Conservation (phyloP, 257 asterid genomes). For the Solanum rostratum region DNA sequence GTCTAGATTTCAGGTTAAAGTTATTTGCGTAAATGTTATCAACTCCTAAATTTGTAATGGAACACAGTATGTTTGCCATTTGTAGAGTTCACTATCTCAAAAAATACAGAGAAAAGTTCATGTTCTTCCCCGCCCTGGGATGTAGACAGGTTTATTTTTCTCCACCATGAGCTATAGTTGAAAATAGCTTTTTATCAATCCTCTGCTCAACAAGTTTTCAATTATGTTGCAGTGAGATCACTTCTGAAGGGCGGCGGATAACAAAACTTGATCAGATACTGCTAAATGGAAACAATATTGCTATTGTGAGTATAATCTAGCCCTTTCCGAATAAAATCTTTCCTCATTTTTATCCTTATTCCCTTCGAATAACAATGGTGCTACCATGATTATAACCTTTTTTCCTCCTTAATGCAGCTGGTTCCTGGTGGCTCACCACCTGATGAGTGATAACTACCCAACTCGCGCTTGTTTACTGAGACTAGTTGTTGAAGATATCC, state of each 20-base stretch:
- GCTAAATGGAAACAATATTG: constrained; percentile 92
- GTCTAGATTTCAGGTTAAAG: neutral
- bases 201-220: neutral
- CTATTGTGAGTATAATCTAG: constrained; percentile 51
- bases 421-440: constrained; percentile 50
- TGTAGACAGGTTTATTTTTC: neutral
- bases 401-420: constrained; percentile 17
- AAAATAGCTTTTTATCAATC: neutral
- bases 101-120: neutral
- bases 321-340: neutral
- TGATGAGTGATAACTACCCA: constrained; percentile 14
- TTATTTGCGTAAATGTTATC: neutral
- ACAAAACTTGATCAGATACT: constrained; percentile 87
- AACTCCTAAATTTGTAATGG: neutral
- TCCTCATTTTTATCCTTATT: neutral
- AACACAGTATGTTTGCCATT: neutral
- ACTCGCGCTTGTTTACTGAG: neutral
- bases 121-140: neutral
- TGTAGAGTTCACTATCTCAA: neutral
- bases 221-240: constrained; percentile 56
- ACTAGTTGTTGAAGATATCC: neutral
- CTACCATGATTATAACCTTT: constrained; percentile 36
- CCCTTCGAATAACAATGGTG: constrained; percentile 41
- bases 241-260: constrained; percentile 84
- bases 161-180: neutral